Conservation (phyloP, 163 green algal species). For the Coccomyxa subellipsoidea region DNA sequence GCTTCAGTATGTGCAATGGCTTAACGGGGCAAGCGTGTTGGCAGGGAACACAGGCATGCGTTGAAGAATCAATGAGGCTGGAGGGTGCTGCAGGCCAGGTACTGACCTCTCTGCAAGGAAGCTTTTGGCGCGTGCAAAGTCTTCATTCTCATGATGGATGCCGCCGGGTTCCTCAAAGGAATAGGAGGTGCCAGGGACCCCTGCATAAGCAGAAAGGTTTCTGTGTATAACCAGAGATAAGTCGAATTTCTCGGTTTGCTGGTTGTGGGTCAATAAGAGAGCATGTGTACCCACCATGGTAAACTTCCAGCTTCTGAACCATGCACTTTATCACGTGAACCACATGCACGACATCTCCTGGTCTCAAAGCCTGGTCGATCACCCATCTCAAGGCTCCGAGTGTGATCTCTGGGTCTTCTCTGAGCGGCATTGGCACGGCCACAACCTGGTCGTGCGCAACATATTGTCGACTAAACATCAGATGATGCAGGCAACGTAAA, state of each 20-base stretch:
- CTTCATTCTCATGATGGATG: background rate
- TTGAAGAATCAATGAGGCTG: too few species aligned
- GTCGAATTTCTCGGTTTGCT: too few species aligned
- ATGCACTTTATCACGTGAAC: constrained; percentile 24
- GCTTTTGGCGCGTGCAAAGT: background rate
- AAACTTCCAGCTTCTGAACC: constrained; percentile 12
- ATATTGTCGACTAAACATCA: too few species aligned
- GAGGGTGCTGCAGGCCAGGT: too few species aligned
- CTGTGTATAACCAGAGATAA: too few species aligned
- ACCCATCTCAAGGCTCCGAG: constrained; percentile 14
- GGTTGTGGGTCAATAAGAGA: too few species aligned
- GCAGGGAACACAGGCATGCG: too few species aligned
- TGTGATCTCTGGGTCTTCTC: background rate
- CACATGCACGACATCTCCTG: constrained; percentile 17
- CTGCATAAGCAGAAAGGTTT: background rate
- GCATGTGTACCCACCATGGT: constrained; percentile 21
- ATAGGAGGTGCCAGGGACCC: background rate
- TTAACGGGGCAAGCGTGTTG: too few species aligned
- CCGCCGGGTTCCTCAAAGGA: background rate
- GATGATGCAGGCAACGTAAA: too few species aligned
- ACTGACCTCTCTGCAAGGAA: background rate
- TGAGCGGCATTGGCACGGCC: background rate
- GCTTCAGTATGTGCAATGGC: too few species aligned
- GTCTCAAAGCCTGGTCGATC: constrained; percentile 1
- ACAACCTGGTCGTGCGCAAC: too few species aligned